phyloP scores from a whole-genome alignment of 805 yeast species.

The Saccharomyces kudriavzevii region DNA sequence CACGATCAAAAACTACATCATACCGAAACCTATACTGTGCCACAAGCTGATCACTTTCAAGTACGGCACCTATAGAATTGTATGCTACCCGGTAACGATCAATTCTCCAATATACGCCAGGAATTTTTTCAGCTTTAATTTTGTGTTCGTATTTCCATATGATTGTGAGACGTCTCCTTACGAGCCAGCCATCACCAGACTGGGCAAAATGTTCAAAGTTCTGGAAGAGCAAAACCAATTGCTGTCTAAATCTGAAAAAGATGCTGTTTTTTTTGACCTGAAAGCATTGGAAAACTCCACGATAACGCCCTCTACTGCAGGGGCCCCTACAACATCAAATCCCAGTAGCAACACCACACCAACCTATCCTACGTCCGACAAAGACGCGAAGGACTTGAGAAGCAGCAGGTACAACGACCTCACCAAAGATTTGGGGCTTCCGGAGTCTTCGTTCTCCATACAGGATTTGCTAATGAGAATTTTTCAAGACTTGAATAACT shows the following conservation, averaged over 20 bases:
- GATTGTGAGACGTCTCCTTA: constrained; percentile 76
- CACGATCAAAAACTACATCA: constrained; percentile 77
- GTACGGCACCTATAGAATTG: constrained; percentile 58
- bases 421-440: constrained; percentile 20
- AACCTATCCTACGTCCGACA: constrained; percentile 3
- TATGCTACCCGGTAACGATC: constrained; percentile 85
- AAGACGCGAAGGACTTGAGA: constrained; percentile 4
- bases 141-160: constrained; percentile 83
- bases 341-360: neutral
- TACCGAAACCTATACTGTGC: constrained; percentile 89
- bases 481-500: constrained; percentile 89
- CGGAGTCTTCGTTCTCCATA: constrained; percentile 39
- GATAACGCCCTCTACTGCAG: constrained; percentile 5
- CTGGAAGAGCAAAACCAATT: constrained; percentile 82
- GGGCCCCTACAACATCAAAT: constrained; percentile 2
- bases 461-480: constrained; percentile 78
- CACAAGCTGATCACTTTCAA: constrained; percentile 71
- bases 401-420: constrained; percentile 19
- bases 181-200: constrained; percentile 73
- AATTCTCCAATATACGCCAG: constrained; percentile 70
- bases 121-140: constrained; percentile 86
- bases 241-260: constrained; percentile 49
- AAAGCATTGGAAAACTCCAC: constrained; percentile 11
- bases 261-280: constrained; percentile 30
- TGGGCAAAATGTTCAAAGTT: constrained; percentile 83